Evolutionary conservation across 2,329 filamentous ascomycete genomes (phyloP), one percentile per base, ranked within the genome.

Genomic region (Nemania sp.): DNA sequence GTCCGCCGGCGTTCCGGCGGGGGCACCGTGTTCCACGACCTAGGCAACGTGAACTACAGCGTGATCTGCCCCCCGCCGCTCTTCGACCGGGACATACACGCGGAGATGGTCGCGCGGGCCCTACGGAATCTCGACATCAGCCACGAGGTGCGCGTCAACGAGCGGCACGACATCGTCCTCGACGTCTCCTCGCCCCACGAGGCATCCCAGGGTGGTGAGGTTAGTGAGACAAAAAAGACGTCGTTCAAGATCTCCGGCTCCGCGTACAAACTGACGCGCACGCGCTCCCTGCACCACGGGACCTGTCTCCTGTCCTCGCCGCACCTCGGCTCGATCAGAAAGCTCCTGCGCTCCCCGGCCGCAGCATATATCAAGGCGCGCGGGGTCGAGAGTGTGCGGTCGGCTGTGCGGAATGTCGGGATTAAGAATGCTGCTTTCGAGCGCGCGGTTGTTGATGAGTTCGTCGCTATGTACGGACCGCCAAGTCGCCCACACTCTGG

Each of bases 241-340:
- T n/a, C n/a, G n/a, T 83, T 86, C 67, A 99, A 99, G 71, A 81
- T 97, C 9, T 96, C 91, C 0, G 94, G 94, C 1, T 97, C 91
- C 0, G 94, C 94, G 9, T 99, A 96, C 75, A 97, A 97, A 72
- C 78, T 99, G 49, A 97, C 90, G 0, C 80, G 89, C 20, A 76
- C 83, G 43, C 81, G 93, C 39, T 88, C 91, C 6, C 77, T 99
- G 53, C 94, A 99, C 72, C 94, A 99, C 72, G 94, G 92, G 6
- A 99, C 94, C 0, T 94, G 91, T 65, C 78, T 99, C 37, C 77
- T 97, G 2, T 78, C 80, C 28, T 92, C 90, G 49, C 87, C 88
- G 2, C 89, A 96, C 67, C 75, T 97, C 36, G 70, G 75, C 24
- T 73, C 77, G 34, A 88, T 97, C 23, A 83, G 86, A 1, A 73